Evolutionary conservation across 2,329 filamentous ascomycete genomes (phyloP), one percentile per base, ranked within the genome.

Genomic region (Penicillium nordicum): DNA sequence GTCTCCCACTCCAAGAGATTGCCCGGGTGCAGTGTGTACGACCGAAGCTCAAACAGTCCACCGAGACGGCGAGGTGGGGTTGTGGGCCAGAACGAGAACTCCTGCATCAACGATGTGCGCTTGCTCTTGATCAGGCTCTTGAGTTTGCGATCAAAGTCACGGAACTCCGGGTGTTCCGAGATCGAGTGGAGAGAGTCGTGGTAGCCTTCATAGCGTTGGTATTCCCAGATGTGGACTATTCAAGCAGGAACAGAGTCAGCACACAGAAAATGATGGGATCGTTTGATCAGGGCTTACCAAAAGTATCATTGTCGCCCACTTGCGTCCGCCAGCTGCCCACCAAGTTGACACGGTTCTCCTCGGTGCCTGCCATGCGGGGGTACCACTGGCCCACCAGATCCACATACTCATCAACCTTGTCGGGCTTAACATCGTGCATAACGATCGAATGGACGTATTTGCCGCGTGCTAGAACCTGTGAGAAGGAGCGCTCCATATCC

Each of bases 51-150:
- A 72, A 99, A 99, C 41, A 99, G 77, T 44, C 94, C 94, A 53
- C 94, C 94, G 0, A 99, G 84, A 68, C 90, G 82, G 58, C 94
- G 90, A 0, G 94, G 94, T 5, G 92, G 84, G 0, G 91, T 93
- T 3, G 94, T 99, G 1, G 94, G 94, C 94, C 94, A 99, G 83
- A 99, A 99, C 36, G 92, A 96, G 78, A 99, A 99, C 76, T 99
- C 94, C 75, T 99, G 94, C 94, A 99, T 99, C 50, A 99, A 83
- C 0, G 92, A 97, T 5, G 88, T 89, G 65, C 87, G 86, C 80
- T 96, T 97, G 61, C 85, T 85, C 57, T 82, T 86, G 71, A 99
- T 93, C 60, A 97, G 80, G n/a, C 79, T 82, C 76, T 92, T 92
- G 50, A 99, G 87, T 77, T 93, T 89, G 61, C 79, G 79, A 72